A percentile compares a stretch with the other conserved stretches of the same genome.
Evolutionary conservation across 805 yeast species (phyloP).

Genomic region (Yamadazyma kitorensis): DNA sequence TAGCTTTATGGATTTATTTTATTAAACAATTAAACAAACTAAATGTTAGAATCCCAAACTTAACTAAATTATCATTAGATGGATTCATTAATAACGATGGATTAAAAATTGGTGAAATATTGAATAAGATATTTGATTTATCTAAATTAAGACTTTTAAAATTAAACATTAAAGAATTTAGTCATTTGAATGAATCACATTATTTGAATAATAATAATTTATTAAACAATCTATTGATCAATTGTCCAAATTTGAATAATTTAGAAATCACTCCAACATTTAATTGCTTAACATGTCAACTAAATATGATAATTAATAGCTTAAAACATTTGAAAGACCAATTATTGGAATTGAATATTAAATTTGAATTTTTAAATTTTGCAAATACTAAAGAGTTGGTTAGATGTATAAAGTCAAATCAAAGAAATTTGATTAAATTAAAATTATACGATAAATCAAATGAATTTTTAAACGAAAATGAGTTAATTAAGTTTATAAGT

Average conservation of each 20-base stretch:
- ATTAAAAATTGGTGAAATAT: conserved; percentile 4
- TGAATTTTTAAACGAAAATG: conserved; percentile 13
- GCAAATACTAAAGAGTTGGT: conserved; percentile 10
- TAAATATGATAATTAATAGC: conserved; percentile 5
- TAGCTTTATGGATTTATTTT: conserved; percentile 21
- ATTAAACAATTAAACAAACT: conserved; percentile 6
- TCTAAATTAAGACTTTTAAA: conserved; percentile 12
- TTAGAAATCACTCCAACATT: conserved; percentile 17
- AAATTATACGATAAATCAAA: conserved; percentile 17
- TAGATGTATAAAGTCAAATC: conserved; percentile 9
- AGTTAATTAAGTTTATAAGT: conserved; percentile 11
- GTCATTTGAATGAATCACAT: conserved; percentile 19
- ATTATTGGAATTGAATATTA: conserved; percentile 11
- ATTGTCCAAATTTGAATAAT: conserved; percentile 10
- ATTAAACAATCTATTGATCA: conserved; percentile 8
- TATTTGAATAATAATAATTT: conserved; percentile 11
- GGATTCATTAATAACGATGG: conserved; percentile 21
- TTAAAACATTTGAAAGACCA: conserved; percentile 9
- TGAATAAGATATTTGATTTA: conserved; percentile 15
- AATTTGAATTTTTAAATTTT: conserved; percentile 14
- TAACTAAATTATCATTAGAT: conserved; percentile 18
- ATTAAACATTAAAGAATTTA: conserved; percentile 18
- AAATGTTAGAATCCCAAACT: not conserved
- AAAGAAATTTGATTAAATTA: conserved; percentile 11
- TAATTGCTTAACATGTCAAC: conserved; percentile 21